Conservation (phyloP, 352 stramenopile genomes). For the Globisporangium rhizosaccharum region DNA sequence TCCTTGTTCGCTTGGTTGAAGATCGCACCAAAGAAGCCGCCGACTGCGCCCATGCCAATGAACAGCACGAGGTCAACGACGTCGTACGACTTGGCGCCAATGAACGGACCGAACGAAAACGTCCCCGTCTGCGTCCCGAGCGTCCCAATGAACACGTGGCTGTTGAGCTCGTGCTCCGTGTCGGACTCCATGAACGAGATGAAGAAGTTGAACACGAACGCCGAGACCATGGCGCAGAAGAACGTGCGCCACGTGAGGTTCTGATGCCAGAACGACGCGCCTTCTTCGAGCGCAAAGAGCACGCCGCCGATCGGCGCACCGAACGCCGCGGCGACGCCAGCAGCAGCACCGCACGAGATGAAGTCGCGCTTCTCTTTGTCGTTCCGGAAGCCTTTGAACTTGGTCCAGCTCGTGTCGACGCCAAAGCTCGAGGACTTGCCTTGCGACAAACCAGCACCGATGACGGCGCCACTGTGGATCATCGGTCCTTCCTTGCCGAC, state of each 20-base stretch:
- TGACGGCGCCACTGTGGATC: constrained; percentile 88
- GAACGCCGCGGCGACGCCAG: constrained; percentile 96
- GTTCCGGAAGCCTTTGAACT: constrained; percentile 93
- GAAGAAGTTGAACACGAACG: constrained; percentile 85
- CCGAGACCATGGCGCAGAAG: constrained; percentile 94
- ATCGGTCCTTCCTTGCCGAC: constrained; percentile 89
- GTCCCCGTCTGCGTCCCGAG: constrained; percentile 78
- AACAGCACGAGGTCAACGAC: constrained; percentile 96
- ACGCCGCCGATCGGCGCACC: constrained; percentile 97
- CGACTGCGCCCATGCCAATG: constrained; percentile 94
- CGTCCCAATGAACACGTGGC: constrained; percentile 51
- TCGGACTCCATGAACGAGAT: constrained; percentile 72
- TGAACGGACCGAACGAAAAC: constrained; percentile 87
- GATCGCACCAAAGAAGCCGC: constrained; percentile 93
- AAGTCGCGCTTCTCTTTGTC: constrained; percentile 97
- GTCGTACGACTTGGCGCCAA: constrained; percentile 87
- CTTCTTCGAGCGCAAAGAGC: constrained; percentile 98
- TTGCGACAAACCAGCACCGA: constrained; percentile 93
- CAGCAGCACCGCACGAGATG: constrained; percentile 95
- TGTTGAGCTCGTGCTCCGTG: constrained; percentile 21
- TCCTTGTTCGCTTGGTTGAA: constrained; percentile 96
- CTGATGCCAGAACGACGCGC: constrained; percentile 96
- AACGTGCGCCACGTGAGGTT: constrained; percentile 97
- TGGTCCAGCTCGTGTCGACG: constrained; percentile 84
- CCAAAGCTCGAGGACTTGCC: constrained; percentile 87